These are phyloP conservation scores for Globisporangium paroecandrum DNA, from an alignment of 352 stramenopile species.

Conservation along the genomic window DNA sequence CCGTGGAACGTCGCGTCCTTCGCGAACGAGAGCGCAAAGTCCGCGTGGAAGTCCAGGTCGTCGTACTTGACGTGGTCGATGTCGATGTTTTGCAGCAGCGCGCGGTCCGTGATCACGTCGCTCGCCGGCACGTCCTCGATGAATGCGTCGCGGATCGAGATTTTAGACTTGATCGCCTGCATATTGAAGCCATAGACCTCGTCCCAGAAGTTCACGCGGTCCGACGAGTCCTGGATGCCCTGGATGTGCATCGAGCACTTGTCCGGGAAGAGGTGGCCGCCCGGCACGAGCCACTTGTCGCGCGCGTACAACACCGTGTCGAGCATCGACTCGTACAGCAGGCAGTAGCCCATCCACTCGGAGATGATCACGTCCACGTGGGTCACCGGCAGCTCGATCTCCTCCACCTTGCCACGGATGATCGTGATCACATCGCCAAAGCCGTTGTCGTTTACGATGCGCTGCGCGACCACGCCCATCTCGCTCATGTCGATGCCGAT, in stretches of 20 bases:
- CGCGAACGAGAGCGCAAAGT: constrained; percentile 86
- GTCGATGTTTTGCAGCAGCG: constrained; percentile 87
- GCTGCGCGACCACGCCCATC: constrained; percentile 91
- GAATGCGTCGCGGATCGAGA: constrained; percentile 94
- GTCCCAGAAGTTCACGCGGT: constrained; percentile 92
- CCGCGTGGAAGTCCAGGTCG: constrained; percentile 91
- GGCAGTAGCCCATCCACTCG: constrained; percentile 99
- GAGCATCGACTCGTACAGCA: constrained; percentile 99
- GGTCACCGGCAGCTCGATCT: constrained; percentile 90
- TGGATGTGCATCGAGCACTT: constrained; percentile 95
- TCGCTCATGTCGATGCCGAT: constrained; percentile 95
- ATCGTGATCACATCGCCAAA: constrained; percentile 91
- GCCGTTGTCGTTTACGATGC: constrained; percentile 95
- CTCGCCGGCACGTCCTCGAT: constrained; percentile 93
- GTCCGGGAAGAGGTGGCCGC: constrained; percentile 96
- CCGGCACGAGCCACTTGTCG: constrained; percentile 94
- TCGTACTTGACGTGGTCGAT: constrained; percentile 90
- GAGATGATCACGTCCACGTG: constrained; percentile 97
- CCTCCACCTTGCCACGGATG: constrained; percentile 93
- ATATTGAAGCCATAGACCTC: constrained; percentile 99
- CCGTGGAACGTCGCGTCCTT: constrained; percentile 92
- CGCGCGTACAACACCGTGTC: constrained; percentile 95
- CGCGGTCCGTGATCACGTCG: constrained; percentile 85
- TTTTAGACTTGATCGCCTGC: constrained; percentile 92
- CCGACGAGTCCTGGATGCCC: constrained; percentile 61